Conservation (phyloP, 148 eudicot species). For the Chenopodium suecicum region DNA sequence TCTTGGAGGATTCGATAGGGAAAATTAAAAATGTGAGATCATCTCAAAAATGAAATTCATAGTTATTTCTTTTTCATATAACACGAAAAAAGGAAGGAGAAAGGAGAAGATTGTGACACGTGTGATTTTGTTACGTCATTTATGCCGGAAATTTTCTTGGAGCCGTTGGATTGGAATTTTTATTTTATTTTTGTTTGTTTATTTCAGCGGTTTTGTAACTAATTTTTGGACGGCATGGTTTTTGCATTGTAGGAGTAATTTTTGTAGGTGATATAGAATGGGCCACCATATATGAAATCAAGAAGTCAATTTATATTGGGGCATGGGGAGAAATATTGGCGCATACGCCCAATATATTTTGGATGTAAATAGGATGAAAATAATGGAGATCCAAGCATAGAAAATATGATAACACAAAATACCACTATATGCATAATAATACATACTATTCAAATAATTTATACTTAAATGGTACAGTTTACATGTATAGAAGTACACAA, state of each 20-base stretch:
- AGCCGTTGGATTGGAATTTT: slow-evolving; percentile 17
- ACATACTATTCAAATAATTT: too few relatives aligned
- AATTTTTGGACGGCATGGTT: background rate
- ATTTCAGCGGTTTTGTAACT: background rate
- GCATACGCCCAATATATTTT: too few relatives aligned
- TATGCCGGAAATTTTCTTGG: background rate
- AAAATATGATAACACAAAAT: too few relatives aligned
- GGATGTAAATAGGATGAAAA: too few relatives aligned
- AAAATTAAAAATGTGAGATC: background rate
- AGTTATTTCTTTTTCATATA: background rate
- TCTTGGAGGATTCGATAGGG: slow-evolving; percentile 2
- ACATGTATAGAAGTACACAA: too few relatives aligned
- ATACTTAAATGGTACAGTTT: too few relatives aligned
- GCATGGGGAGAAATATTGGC: too few relatives aligned
- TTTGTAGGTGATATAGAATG: background rate
- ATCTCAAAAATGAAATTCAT: background rate
- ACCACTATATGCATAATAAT: too few relatives aligned
- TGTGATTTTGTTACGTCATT: slow-evolving; percentile 1
- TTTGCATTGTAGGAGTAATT: background rate
- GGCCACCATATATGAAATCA: too few relatives aligned
- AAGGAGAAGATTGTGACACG: slow-evolving; percentile 12
- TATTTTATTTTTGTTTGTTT: background rate
- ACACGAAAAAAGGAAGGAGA: background rate
- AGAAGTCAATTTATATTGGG: too few relatives aligned
- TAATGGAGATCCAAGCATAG: too few relatives aligned